A percentile compares a stretch with the other conserved stretches of the same genome.
Evolutionary conservation across 2,329 filamentous ascomycete species (phyloP).

Genomic region (Hypoxylon sp.): DNA sequence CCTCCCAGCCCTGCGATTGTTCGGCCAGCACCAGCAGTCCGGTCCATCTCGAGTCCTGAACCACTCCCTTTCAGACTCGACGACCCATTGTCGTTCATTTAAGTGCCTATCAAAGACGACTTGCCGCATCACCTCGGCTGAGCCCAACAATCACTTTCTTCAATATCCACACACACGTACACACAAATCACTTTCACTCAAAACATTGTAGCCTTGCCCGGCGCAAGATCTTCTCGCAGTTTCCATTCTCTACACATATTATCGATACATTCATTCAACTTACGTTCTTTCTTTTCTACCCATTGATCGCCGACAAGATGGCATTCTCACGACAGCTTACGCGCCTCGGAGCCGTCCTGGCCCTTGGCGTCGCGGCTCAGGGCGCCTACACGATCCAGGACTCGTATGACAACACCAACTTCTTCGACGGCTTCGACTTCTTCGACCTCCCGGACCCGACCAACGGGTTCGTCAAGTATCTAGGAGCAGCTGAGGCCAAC

Average conservation of each 20-base stretch:
- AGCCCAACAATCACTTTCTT: slow-evolving; percentile 10
- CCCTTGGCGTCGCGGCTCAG: slow-evolving; percentile 42
- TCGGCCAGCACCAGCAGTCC: slow-evolving; percentile 33
- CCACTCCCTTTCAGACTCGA: slow-evolving; percentile 34
- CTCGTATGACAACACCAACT: slow-evolving; percentile 65
- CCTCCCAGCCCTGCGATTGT: slow-evolving; percentile 38
- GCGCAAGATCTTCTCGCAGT: slow-evolving; percentile 38
- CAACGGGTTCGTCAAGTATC: slow-evolving; percentile 79
- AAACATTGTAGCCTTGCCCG: slow-evolving; percentile 41
- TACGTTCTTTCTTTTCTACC: slow-evolving; percentile 28
- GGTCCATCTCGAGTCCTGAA: slow-evolving; percentile 15
- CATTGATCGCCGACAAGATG: slow-evolving; percentile 34
- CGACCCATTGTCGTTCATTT: slow-evolving; percentile 28
- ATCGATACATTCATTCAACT: slow-evolving; percentile 22
- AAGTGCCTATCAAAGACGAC: slow-evolving; percentile 25
- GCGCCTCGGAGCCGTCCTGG: slow-evolving; percentile 45
- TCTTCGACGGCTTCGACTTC: slow-evolving; percentile 69
- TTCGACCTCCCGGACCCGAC: slow-evolving; percentile 75
- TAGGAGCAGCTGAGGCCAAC: slow-evolving; percentile 69
- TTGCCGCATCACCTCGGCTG: neutral
- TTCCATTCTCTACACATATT: slow-evolving; percentile 14
- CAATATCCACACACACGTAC: neutral
- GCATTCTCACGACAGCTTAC: slow-evolving; percentile 43
- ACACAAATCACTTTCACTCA: slow-evolving; percentile 13
- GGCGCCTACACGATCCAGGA: slow-evolving; percentile 61